Conservation (phyloP, 2,329 filamentous ascomycete species). For the Penicillium vulpinum region DNA sequence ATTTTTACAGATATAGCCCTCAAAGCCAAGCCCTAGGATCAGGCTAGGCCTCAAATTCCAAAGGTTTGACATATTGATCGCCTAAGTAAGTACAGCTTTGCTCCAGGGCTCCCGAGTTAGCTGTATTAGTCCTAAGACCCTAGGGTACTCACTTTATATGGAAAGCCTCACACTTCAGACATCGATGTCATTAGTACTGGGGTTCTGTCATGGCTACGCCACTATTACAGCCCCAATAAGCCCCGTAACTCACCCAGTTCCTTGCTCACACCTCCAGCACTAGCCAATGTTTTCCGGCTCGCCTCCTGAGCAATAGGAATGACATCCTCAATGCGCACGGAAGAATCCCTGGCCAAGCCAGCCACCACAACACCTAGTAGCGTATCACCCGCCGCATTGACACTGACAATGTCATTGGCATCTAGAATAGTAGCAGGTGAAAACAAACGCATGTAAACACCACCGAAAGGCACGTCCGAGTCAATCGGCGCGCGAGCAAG, state of each 20-base stretch:
- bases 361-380: slow-evolving; percentile 84
- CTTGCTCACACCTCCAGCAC: slow-evolving; percentile 65
- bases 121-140: not conserved
- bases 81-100: not conserved
- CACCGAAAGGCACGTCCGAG: slow-evolving; percentile 64
- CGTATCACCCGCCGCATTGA: slow-evolving; percentile 93
- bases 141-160: not conserved
- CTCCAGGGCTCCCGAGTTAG: not conserved
- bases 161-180: not conserved
- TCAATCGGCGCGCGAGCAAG: slow-evolving; percentile 60
- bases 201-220: not conserved
- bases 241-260: slow-evolving; percentile 28
- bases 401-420: slow-evolving; percentile 70
- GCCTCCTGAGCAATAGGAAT: slow-evolving; percentile 80
- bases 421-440: slow-evolving; percentile 64
- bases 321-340: slow-evolving; percentile 56
- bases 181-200: not conserved
- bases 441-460: slow-evolving; percentile 80
- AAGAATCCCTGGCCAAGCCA: slow-evolving; percentile 61
- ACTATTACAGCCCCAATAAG: slow-evolving; percentile 4
- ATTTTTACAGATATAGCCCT: not conserved
- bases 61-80: not conserved
- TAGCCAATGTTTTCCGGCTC: slow-evolving; percentile 75
- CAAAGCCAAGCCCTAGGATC: not conserved
- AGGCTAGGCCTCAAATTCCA: not conserved